Conservation (phyloP, 73 alveolate species). For the Strombidium stylifer region DNA sequence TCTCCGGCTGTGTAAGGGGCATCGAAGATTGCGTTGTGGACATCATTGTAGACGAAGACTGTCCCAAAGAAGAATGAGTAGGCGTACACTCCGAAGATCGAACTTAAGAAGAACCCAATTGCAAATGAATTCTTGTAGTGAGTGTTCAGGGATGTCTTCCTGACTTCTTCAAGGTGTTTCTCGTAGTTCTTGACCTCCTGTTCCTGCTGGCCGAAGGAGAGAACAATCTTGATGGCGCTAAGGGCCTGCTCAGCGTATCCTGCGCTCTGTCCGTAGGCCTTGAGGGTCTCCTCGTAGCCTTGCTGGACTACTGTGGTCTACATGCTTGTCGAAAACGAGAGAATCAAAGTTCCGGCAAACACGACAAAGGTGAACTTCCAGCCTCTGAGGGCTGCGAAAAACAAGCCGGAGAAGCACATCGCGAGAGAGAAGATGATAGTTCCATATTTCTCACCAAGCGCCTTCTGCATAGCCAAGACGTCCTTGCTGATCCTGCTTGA, state of each 20-base stretch:
- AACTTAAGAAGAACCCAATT: constrained; percentile 1
- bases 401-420: constrained; percentile 39
- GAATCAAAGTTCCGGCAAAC: constrained; percentile 40
- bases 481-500: constrained; percentile 65
- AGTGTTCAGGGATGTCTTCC: constrained; percentile 8
- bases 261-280: constrained; percentile 45
- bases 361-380: constrained; percentile 44
- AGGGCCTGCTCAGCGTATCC: constrained; percentile 65
- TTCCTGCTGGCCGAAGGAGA: constrained; percentile 42
- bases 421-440: constrained; percentile 43
- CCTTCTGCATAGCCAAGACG: constrained; percentile 62
- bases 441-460: constrained; percentile 80
- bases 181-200: constrained; percentile 37
- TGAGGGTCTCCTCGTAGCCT: constrained; percentile 18
- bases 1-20: constrained; percentile 10
- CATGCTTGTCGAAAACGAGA: constrained; percentile 1
- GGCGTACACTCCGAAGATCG: constrained; percentile 15
- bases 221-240: constrained; percentile 47
- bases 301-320: constrained; percentile 12
- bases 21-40: neutral
- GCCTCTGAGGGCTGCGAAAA: constrained; percentile 49
- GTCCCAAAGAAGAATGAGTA: constrained; percentile 17
- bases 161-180: constrained; percentile 36
- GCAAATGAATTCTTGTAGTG: constrained; percentile 23
- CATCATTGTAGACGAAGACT: neutral